These are phyloP conservation scores for Aciculoconidium aculeatum DNA, from an alignment of 805 yeast species.

Conservation along the genomic window DNA sequence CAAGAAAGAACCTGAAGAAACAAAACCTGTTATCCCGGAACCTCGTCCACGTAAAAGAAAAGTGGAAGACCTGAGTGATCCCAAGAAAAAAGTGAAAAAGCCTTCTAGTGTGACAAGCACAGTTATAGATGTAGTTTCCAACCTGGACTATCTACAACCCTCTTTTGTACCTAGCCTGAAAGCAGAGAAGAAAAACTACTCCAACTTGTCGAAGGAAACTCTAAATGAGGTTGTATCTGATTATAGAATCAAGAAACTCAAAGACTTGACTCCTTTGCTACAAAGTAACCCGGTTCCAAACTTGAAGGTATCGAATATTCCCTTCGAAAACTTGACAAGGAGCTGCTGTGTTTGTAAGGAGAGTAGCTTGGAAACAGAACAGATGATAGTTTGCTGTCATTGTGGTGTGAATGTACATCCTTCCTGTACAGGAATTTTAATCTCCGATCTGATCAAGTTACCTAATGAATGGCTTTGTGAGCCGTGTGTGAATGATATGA, in stretches of 20 bases:
- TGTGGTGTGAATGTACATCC: slow-evolving; percentile 72
- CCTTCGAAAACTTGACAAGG: slow-evolving; percentile 20
- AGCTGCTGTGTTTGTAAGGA: slow-evolving; percentile 58
- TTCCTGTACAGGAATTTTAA: slow-evolving; percentile 54
- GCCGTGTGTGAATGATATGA: slow-evolving; percentile 63
- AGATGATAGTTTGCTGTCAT: slow-evolving; percentile 48
- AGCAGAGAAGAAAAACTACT: slow-evolving; percentile 16
- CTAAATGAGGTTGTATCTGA: slow-evolving; percentile 12
- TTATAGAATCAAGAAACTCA: slow-evolving; percentile 19
- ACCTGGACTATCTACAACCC: slow-evolving; percentile 16
- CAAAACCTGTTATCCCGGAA: slow-evolving; percentile 3
- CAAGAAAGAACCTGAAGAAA: slow-evolving; percentile 5
- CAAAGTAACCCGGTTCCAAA: slow-evolving; percentile 6
- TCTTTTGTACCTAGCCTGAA: slow-evolving; percentile 6
- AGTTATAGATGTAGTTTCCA: slow-evolving; percentile 17
- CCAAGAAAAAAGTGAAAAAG: slow-evolving; percentile 7
- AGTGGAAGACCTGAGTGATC: slow-evolving; percentile 1
- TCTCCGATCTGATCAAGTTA: slow-evolving; percentile 24
- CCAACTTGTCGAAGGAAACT: slow-evolving; percentile 10
- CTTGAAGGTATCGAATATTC: slow-evolving; percentile 9
- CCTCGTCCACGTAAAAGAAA: slow-evolving; percentile 1
- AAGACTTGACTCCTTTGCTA: slow-evolving; percentile 20
- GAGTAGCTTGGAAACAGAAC: slow-evolving; percentile 23
- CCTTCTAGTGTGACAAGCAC: slow-evolving; percentile 6
- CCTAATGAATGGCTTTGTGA: slow-evolving; percentile 86